phyloP scores from a whole-genome alignment of 202 grass and related monocot species.

The Musa balbisiana region DNA sequence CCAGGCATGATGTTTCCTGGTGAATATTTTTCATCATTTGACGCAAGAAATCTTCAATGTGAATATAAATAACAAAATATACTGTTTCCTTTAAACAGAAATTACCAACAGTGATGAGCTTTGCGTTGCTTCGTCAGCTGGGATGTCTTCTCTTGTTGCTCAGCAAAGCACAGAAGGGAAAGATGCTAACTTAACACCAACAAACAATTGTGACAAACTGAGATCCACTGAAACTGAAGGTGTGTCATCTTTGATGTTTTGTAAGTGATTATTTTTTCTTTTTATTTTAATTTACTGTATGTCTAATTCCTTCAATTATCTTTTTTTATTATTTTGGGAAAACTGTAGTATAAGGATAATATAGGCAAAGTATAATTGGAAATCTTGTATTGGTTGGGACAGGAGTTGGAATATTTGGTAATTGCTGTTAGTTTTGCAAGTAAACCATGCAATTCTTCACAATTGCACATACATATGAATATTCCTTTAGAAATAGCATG shows the following conservation, averaged over 20 bases:
- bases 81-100: not conserved
- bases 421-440: not conserved
- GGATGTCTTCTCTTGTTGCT: conserved; percentile 11
- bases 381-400: not conserved
- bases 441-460: not conserved
- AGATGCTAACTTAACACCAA: conserved; percentile 17
- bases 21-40: not conserved
- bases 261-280: not conserved
- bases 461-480: not conserved
- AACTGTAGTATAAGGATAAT: not conserved
- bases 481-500: not conserved
- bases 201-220: not conserved
- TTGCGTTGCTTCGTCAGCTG: conserved; percentile 11
- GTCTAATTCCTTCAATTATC: not conserved
- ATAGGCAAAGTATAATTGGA: not conserved
- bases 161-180: conserved; percentile 10
- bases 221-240: not conserved
- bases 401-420: not conserved
- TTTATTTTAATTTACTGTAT: not conserved
- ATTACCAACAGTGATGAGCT: not conserved
- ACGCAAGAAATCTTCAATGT: not conserved
- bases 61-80: not conserved
- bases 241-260: conserved; percentile 10
- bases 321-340: not conserved
- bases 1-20: not conserved